Conservation (phyloP, 1,284 basidiomycete genomes). For the Volvariella surrecta region DNA sequence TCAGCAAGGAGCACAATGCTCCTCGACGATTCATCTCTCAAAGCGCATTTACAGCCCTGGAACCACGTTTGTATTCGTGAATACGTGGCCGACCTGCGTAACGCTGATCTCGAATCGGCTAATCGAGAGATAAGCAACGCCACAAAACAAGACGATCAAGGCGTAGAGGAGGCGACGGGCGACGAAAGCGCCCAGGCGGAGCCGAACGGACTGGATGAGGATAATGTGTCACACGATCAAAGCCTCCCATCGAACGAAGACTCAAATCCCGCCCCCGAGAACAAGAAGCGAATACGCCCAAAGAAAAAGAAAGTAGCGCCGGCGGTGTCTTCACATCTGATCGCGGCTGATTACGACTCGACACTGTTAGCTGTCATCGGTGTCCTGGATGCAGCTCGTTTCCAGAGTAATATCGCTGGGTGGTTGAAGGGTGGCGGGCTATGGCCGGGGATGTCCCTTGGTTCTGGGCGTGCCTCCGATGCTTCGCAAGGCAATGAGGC, state of each 20-base stretch:
- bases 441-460: conserved; percentile 17
- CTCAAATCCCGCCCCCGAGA: background rate
- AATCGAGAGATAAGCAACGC: background rate
- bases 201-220: no score
- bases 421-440: conserved; percentile 60
- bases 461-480: no score
- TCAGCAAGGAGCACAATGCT: conserved; percentile 67
- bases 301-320: background rate
- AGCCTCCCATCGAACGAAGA: background rate
- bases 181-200: no score
- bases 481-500: no score
- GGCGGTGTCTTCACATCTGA: conserved; percentile 5
- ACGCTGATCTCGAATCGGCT: conserved; percentile 30
- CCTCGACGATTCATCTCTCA: conserved; percentile 74
- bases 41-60: conserved; percentile 73
- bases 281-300: background rate
- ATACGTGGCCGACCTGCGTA: conserved; percentile 42
- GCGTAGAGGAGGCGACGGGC: no score
- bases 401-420: conserved; percentile 55
- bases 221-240: background rate
- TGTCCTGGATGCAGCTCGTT: conserved; percentile 50
- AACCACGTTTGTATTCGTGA: conserved; percentile 73
- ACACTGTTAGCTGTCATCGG: conserved; percentile 68
- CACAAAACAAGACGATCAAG: background rate
- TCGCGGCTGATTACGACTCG: conserved; percentile 33